Conservation (phyloP, 2,329 filamentous ascomycete species). For the Parascedosporium putredinis region DNA sequence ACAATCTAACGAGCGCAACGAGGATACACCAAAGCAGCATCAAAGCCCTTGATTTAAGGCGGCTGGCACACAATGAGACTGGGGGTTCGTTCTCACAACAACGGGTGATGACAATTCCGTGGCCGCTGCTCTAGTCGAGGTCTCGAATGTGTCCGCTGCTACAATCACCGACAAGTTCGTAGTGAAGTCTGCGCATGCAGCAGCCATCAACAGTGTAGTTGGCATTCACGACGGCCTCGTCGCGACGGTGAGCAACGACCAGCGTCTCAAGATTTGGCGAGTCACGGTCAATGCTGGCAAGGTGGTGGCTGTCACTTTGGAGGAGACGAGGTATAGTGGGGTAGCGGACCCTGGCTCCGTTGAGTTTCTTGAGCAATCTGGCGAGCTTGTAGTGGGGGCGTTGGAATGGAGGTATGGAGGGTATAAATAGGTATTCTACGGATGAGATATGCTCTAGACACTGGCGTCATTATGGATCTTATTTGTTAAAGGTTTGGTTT, state of each 20-base stretch:
- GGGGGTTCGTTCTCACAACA: slow-evolving; percentile 60
- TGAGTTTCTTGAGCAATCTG: slow-evolving; percentile 22
- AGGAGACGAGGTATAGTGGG: slow-evolving; percentile 45
- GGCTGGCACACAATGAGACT: slow-evolving; percentile 57
- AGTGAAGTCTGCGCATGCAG: slow-evolving; percentile 55
- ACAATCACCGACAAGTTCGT: slow-evolving; percentile 9
- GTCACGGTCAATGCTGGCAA: slow-evolving; percentile 6
- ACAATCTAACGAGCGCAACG: slow-evolving; percentile 20
- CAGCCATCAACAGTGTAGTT: slow-evolving; percentile 51
- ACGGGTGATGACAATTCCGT: slow-evolving; percentile 86
- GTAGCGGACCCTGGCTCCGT: slow-evolving; percentile 50
- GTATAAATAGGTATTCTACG: too few species aligned
- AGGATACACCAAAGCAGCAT: slow-evolving; percentile 72
- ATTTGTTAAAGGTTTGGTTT: too few species aligned
- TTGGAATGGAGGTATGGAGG: slow-evolving; percentile 37
- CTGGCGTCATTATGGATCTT: too few species aligned
- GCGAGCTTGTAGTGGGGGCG: slow-evolving; percentile 29
- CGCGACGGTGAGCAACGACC: slow-evolving; percentile 41
- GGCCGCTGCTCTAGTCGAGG: slow-evolving; percentile 35
- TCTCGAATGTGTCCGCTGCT: not conserved
- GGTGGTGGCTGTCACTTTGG: slow-evolving; percentile 22
- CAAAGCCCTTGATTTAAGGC: slow-evolving; percentile 49
- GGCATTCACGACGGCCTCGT: not conserved
- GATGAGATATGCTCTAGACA: too few species aligned
- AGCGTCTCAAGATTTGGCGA: slow-evolving; percentile 46